Base-by-base conservation (phyloP, 805 yeast genomes). In the Candida glaebosa region DNA sequence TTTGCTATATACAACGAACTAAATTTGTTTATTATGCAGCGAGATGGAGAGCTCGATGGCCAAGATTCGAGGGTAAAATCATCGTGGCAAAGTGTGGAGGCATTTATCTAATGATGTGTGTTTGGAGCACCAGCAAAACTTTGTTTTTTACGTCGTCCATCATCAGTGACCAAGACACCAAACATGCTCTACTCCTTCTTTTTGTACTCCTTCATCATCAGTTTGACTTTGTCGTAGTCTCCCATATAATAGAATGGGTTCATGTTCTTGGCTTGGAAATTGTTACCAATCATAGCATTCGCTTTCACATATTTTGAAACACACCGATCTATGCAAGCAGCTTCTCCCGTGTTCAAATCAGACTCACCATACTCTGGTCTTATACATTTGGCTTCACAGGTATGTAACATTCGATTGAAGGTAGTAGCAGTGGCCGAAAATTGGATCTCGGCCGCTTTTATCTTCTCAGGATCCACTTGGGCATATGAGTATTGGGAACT, bases 281-380 rank as follows among this genome's bases (percentile, higher is more conserved):
- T 64, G 56, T 69, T 73, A 0, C 91, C 93, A 22, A 87, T 67
- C 40, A 74, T 57, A 34, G 77, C 61, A 58, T 83, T 89, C 35
- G 89, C 82, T 52, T 74, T 74, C 69, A 88, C 86, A 61, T 82
- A 89, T 61, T 90, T 90, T 48, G 80, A 64, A 34, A 86, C 91
- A 65, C 98, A 90, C 45, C 97, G 70, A 60, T 89, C 96, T 8
- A 87, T 66, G 59, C 97, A 91, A 34, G 78, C 74, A 44, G 72
- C 63, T 58, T 90, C 97, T 28, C 96, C 97, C 54, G 89, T 88
- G 48, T 79, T 81, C 41, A 90, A 67, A 18, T 91, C 97, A 7
- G 78, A 73, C 53, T 91, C 98, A 12, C 87, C 87, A 63, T 85
- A 90, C 48, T 83, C 86, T n/a, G 72, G 78, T n/a, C 84, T 82